Conservation (phyloP, 1,139 yeast species). For the Kodamaea derodonti region DNA sequence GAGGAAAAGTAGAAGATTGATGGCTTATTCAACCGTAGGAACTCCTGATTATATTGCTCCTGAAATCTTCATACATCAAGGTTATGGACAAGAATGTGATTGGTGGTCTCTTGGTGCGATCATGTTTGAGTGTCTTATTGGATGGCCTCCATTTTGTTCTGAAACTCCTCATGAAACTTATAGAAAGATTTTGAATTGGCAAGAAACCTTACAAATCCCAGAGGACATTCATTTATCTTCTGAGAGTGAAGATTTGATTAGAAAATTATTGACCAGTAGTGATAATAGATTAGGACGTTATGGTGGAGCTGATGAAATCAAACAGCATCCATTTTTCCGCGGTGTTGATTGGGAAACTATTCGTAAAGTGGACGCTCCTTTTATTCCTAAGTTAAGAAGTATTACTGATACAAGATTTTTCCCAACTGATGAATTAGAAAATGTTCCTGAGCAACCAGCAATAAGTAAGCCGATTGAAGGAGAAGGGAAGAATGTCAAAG, state of each 20-base stretch:
- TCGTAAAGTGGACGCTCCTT: slow-evolving; percentile 91
- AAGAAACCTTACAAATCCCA: slow-evolving; percentile 88
- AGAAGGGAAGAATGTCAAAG: slow-evolving; percentile 53
- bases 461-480: slow-evolving; percentile 63
- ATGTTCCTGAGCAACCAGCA: slow-evolving; percentile 92
- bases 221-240: slow-evolving; percentile 93
- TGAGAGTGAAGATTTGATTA: slow-evolving; percentile 89
- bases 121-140: slow-evolving; percentile 97
- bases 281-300: slow-evolving; percentile 87
- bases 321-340: slow-evolving; percentile 87
- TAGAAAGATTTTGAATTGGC: slow-evolving; percentile 92
- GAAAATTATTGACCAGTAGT: slow-evolving; percentile 75
- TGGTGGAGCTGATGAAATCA: slow-evolving; percentile 92
- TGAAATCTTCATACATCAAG: slow-evolving; percentile 93
- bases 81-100: slow-evolving; percentile 98
- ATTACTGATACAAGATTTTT: slow-evolving; percentile 96
- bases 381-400: slow-evolving; percentile 68
- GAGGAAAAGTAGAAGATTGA: slow-evolving; percentile 91
- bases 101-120: slow-evolving; percentile 99
- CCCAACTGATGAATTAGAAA: slow-evolving; percentile 96
- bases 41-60: slow-evolving; percentile 99
- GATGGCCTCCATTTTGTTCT: slow-evolving; percentile 99
- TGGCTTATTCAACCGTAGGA: slow-evolving; percentile 99
- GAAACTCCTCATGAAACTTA: slow-evolving; percentile 99
- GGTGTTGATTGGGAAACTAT: slow-evolving; percentile 97